Conservation (phyloP, 1,284 basidiomycete species). For the Boletellus deceptivus region DNA sequence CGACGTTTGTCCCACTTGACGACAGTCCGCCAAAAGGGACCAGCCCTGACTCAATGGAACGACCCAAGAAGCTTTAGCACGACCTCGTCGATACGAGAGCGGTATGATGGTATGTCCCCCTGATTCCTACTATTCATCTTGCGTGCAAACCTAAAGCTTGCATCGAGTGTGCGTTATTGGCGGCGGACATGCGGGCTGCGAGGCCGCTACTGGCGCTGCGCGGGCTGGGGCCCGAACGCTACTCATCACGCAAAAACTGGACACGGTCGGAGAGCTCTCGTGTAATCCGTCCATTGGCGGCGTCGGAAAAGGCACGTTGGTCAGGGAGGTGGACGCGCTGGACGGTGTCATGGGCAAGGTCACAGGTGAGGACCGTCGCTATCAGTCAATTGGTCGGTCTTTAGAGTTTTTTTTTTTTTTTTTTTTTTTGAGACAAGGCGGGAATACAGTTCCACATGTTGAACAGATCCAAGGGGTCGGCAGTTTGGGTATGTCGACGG, state of each 20-base stretch:
- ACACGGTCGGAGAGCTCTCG: conserved; percentile 84
- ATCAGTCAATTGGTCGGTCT: background rate
- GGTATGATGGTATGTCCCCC: conserved; percentile 26
- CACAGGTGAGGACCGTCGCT: conserved; percentile 49
- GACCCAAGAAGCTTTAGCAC: conserved; percentile 1
- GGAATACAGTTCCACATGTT: conserved; percentile 87
- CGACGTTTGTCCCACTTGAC: background rate
- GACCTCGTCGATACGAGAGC: conserved; percentile 2
- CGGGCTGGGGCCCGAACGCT: conserved; percentile 78
- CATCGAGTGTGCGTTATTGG: conserved; percentile 78
- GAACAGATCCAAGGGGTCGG: conserved; percentile 83
- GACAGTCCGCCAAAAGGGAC: background rate
- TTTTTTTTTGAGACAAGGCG: conserved; percentile 62
- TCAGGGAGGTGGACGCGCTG: conserved; percentile 85
- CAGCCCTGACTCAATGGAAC: background rate
- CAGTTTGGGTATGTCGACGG: conserved; percentile 68
- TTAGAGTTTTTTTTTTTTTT: background rate
- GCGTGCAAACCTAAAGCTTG: background rate
- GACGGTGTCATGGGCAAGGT: conserved; percentile 79
- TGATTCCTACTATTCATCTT: background rate
- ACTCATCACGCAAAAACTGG: conserved; percentile 76
- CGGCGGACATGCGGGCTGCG: conserved; percentile 90
- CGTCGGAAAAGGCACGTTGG: conserved; percentile 87
- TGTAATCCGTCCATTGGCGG: conserved; percentile 90
- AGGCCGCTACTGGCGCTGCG: conserved; percentile 84